Percentiles rank a stretch among this genome's conserved stretches.
Conservation (phyloP, 495 filamentous ascomycete genomes). For the Neurospora terricola region DNA sequence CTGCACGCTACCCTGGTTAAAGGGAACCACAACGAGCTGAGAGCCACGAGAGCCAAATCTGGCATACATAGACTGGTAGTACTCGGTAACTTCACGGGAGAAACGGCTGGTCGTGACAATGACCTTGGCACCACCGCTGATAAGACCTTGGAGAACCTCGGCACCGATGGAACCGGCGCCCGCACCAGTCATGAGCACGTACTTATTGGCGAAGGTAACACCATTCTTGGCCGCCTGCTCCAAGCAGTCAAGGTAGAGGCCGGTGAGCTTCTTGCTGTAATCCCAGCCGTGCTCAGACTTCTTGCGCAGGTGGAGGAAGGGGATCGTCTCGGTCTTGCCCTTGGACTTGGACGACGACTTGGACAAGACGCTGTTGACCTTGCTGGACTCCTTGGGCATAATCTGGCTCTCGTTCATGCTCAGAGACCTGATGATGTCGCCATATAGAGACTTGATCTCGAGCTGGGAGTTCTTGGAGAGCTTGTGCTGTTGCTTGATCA, state of each 20-base stretch:
- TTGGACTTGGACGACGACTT: constrained; percentile 61
- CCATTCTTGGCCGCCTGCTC: constrained; percentile 79
- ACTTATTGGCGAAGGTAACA: constrained; percentile 88
- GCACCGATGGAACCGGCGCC: constrained; percentile 97
- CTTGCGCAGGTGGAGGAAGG: constrained; percentile 93
- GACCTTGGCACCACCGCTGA: constrained; percentile 93
- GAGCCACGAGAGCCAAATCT: constrained; percentile 88
- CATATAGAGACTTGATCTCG: constrained; percentile 90
- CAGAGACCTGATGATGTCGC: constrained; percentile 82
- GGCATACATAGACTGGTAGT: constrained; percentile 98
- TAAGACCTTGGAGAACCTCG: constrained; percentile 92
- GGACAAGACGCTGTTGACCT: constrained; percentile 47
- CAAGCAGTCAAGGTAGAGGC: constrained; percentile 80
- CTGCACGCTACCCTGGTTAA: constrained; percentile 98
- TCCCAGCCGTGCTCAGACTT: constrained; percentile 95
- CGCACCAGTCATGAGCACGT: constrained; percentile 96
- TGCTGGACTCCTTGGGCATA: constrained; percentile 68
- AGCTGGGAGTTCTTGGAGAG: constrained; percentile 88
- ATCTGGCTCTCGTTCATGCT: constrained; percentile 98
- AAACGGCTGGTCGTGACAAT: constrained; percentile 92
- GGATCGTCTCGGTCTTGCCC: constrained; percentile 92
- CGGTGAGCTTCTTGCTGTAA: constrained; percentile 96
- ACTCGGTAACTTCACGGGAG: constrained; percentile 95
- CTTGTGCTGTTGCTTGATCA: constrained; percentile 95
- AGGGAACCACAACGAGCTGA: constrained; percentile 93